These are phyloP conservation scores for Fusarium cicatricum DNA, from an alignment of 2,329 filamentous ascomycete genomes.

Conservation along the genomic window DNA sequence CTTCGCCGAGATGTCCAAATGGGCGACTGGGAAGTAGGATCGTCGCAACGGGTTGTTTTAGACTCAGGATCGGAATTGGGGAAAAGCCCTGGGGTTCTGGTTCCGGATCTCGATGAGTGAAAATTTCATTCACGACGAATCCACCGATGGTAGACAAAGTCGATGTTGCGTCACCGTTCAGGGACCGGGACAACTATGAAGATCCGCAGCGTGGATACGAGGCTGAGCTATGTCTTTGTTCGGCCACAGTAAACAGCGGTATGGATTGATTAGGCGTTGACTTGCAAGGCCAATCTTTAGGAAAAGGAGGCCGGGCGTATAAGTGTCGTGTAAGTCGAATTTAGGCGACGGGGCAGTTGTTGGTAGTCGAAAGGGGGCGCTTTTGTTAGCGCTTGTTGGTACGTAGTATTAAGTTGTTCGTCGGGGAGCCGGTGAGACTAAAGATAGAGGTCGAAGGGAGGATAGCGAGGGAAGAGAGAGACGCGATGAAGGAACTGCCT, in stretches of 20 bases:
- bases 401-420: constrained; percentile 8
- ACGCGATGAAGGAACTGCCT: not conserved
- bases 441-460: constrained; percentile 1
- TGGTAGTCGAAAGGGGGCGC: constrained; percentile 23
- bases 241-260: constrained; percentile 32
- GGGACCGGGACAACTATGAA: constrained; percentile 33
- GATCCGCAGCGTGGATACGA: constrained; percentile 40
- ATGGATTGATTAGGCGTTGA: constrained; percentile 31
- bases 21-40: constrained; percentile 14
- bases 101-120: constrained; percentile 36
- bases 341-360: constrained; percentile 24
- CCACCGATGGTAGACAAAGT: constrained; percentile 32
- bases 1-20: constrained; percentile 4
- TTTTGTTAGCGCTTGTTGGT: constrained; percentile 23
- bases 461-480: not conserved
- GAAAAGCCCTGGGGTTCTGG: constrained; percentile 15
- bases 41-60: constrained; percentile 20
- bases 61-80: constrained; percentile 22
- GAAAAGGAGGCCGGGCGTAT: constrained; percentile 5
- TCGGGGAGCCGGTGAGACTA: constrained; percentile 8
- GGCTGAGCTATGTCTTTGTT: constrained; percentile 36
- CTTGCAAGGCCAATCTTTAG: constrained; percentile 12
- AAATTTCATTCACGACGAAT: constrained; percentile 30
- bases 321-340: constrained; percentile 38
- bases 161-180: constrained; percentile 38